phyloP scores from a whole-genome alignment of 2,329 filamentous ascomycete genomes.

The Calonectria pauciramosa region DNA sequence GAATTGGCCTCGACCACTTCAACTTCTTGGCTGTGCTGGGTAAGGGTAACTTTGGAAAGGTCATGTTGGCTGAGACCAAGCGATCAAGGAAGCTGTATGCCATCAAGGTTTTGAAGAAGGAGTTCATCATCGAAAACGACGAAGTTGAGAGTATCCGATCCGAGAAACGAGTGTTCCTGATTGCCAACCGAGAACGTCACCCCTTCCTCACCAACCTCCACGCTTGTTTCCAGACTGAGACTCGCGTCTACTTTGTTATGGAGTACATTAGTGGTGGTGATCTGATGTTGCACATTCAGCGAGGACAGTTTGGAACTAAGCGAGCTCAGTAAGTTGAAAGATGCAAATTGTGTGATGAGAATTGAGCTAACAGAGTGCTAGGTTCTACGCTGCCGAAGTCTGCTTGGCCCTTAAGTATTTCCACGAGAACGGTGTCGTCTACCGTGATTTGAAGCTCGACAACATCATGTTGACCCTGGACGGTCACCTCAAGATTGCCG shows the following conservation, averaged over 20 bases:
- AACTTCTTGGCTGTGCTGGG: constrained; percentile 98
- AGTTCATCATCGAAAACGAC: constrained; percentile 99
- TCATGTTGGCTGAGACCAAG: constrained; percentile 99
- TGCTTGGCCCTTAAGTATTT: constrained; percentile 98
- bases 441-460: constrained; percentile 94
- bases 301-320: constrained; percentile 95
- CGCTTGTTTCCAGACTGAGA: constrained; percentile 99
- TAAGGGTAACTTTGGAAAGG: constrained; percentile 99
- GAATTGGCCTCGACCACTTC: constrained; percentile 97
- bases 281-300: constrained; percentile 98
- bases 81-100: constrained; percentile 91
- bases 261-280: constrained; percentile 99
- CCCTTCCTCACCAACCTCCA: constrained; percentile 96
- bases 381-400: constrained; percentile 97
- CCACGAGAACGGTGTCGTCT: constrained; percentile 99
- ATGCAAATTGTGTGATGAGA: background rate
- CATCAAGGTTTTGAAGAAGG: constrained; percentile 99
- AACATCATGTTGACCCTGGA: constrained; percentile 95
- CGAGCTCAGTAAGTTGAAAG: constrained; percentile 83
- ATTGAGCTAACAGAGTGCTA: constrained; percentile 52
- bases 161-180: constrained; percentile 96
- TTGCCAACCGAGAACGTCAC: constrained; percentile 96
- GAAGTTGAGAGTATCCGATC: constrained; percentile 98
- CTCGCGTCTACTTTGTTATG: constrained; percentile 99
- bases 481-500: constrained; percentile 97